A percentile compares a stretch with the other conserved stretches of the same genome.
Evolutionary conservation across 495 filamentous ascomycete species (phyloP).

Genomic region (Entonaema liquescens): DNA sequence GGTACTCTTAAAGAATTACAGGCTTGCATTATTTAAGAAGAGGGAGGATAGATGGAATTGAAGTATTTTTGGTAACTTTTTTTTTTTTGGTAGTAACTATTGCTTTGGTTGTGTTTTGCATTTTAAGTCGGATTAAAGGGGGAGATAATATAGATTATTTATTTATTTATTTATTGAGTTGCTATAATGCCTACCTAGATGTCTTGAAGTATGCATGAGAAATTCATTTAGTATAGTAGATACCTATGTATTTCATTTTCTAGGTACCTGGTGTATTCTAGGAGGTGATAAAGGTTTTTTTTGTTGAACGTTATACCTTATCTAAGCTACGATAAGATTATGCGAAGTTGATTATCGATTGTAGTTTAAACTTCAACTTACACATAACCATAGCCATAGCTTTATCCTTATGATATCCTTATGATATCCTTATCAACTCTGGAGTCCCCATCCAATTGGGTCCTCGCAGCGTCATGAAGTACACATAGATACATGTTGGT

Average conservation of each 20-base stretch:
- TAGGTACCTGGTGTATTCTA: no score
- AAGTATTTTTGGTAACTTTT: background rate
- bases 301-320: slow-evolving; percentile 3
- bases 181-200: background rate
- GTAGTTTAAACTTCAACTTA: background rate
- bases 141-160: background rate
- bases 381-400: background rate
- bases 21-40: background rate
- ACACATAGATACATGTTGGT: background rate
- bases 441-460: background rate
- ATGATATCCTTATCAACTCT: background rate
- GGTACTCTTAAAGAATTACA: background rate
- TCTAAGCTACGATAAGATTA: slow-evolving; percentile 10
- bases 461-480: background rate
- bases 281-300: background rate
- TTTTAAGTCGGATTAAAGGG: no score
- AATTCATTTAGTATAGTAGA: no score
- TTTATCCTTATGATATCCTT: no score
- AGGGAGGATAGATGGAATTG: background rate
- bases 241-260: no score
- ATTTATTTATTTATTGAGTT: no score
- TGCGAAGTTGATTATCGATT: background rate
- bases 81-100: no score
- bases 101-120: no score
- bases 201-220: no score